These are phyloP conservation scores for Avena insularis DNA, from an alignment of 176 grass and related monocot genomes.

Conservation along the genomic window DNA sequence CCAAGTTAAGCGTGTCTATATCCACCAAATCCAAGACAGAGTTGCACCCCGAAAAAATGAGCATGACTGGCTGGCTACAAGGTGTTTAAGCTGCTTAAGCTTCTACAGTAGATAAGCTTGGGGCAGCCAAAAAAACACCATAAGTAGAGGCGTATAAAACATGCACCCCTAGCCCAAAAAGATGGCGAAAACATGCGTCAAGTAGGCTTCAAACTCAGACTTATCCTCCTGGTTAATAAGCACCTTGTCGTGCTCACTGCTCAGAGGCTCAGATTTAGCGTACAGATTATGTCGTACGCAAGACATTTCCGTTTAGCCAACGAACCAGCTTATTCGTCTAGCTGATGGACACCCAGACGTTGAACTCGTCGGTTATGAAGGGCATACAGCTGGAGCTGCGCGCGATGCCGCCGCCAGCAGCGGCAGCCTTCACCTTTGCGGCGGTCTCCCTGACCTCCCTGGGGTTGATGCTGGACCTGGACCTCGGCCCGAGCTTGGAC, in stretches of 20 bases:
- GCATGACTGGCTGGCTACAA: not conserved
- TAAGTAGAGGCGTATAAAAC: slow-evolving; percentile 20
- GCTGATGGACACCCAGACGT: not conserved
- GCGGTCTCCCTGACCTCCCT: slow-evolving; percentile 44
- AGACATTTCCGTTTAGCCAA: too few species aligned
- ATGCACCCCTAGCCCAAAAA: slow-evolving; percentile 36
- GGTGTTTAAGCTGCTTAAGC: not conserved
- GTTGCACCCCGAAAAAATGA: slow-evolving; percentile 24
- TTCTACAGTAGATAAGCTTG: slow-evolving; percentile 33
- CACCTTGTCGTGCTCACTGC: too few species aligned
- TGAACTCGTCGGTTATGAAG: slow-evolving; percentile 66
- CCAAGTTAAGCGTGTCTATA: too few species aligned
- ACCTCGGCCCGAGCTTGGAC: slow-evolving; percentile 59
- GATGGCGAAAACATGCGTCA: slow-evolving; percentile 14
- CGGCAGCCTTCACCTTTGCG: not conserved
- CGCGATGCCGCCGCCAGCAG: slow-evolving; percentile 8
- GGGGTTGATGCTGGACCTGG: slow-evolving; percentile 60
- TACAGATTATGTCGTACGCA: too few species aligned
- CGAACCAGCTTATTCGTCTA: not conserved
- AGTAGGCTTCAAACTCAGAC: not conserved
- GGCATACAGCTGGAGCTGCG: slow-evolving; percentile 96
- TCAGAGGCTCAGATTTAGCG: too few species aligned
- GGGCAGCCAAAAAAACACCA: slow-evolving; percentile 40
- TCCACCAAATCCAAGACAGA: not conserved
- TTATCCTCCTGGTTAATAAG: not conserved